phyloP scores from a whole-genome alignment of 2,329 filamentous ascomycete genomes.

The Orbilia blumenaviensis region DNA sequence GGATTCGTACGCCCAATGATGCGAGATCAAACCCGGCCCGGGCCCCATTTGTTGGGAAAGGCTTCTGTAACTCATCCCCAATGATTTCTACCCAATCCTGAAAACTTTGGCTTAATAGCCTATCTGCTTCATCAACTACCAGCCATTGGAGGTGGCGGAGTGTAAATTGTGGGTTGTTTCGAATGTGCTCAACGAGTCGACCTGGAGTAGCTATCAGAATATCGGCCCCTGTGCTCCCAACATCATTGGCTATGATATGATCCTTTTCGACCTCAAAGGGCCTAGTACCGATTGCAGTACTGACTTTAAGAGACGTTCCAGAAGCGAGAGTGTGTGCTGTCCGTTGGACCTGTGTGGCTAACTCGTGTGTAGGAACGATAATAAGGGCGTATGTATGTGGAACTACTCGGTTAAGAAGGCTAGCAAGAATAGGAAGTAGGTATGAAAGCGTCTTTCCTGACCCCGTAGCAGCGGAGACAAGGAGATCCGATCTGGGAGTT shows the following conservation, averaged over 20 bases:
- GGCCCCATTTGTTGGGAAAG: slow-evolving; percentile 65
- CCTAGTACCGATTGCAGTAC: slow-evolving; percentile 82
- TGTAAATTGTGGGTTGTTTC: slow-evolving; percentile 81
- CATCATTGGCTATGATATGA: slow-evolving; percentile 66
- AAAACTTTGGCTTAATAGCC: slow-evolving; percentile 87
- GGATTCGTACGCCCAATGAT: slow-evolving; percentile 25
- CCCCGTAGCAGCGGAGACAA: slow-evolving; percentile 91
- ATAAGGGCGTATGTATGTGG: slow-evolving; percentile 80
- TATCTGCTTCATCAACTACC: slow-evolving; percentile 92
- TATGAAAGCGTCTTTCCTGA: slow-evolving; percentile 97
- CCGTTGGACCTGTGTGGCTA: slow-evolving; percentile 85
- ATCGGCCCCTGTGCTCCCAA: slow-evolving; percentile 71
- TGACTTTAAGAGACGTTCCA: slow-evolving; percentile 78
- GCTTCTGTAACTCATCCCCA: slow-evolving; percentile 69
- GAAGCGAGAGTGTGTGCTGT: slow-evolving; percentile 77
- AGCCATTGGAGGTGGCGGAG: slow-evolving; percentile 84
- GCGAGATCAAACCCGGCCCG: slow-evolving; percentile 55
- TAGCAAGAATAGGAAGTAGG: slow-evolving; percentile 82
- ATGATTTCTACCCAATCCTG: slow-evolving; percentile 86
- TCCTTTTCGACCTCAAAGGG: slow-evolving; percentile 74
- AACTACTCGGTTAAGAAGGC: slow-evolving; percentile 71
- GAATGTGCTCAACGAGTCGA: slow-evolving; percentile 87
- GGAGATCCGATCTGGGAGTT: slow-evolving; percentile 75
- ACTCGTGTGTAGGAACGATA: slow-evolving; percentile 87
- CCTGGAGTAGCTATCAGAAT: slow-evolving; percentile 92